Conservation (phyloP, 192 early-diverging fungal genomes). For the Haplosporangium gracile region DNA sequence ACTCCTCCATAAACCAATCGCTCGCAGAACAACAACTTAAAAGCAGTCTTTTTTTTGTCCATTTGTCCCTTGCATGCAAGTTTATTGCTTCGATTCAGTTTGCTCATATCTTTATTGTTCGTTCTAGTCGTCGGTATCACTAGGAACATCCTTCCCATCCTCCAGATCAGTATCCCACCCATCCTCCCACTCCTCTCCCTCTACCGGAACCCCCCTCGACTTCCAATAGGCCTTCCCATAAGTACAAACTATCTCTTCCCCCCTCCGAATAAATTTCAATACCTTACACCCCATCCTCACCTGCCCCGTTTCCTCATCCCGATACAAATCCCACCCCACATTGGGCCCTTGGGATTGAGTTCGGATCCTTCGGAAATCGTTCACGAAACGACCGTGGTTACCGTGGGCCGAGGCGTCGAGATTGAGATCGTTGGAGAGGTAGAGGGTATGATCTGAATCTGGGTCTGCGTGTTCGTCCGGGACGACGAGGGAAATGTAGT, state of each 20-base stretch:
- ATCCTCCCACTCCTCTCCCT: conserved; percentile 51
- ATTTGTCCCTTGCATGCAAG: no score
- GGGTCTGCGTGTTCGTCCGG: conserved; percentile 45
- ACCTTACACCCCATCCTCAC: conserved; percentile 54
- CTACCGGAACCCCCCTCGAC: conserved; percentile 14
- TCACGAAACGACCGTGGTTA: conserved; percentile 52
- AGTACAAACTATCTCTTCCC: conserved; percentile 47
- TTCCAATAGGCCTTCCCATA: conserved; percentile 55
- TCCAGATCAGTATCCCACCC: conserved; percentile 53
- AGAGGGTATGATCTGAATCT: conserved; percentile 49
- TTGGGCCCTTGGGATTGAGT: conserved; percentile 43
- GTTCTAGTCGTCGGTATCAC: background rate
- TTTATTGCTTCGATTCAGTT: background rate
- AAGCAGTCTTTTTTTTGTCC: background rate
- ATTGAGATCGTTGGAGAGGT: conserved; percentile 44
- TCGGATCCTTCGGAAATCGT: conserved; percentile 41
- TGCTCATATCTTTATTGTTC: background rate
- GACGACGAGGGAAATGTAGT: conserved; percentile 48
- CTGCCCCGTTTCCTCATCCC: conserved; percentile 35
- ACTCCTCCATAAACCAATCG: background rate
- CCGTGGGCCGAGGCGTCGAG: conserved; percentile 46
- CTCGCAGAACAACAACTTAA: background rate
- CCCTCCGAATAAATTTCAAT: conserved; percentile 32
- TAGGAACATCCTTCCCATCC: conserved; percentile 12
- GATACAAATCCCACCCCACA: conserved; percentile 47